Conservation (phyloP, 1,284 basidiomycete species). For the Melampsora medusae region DNA sequence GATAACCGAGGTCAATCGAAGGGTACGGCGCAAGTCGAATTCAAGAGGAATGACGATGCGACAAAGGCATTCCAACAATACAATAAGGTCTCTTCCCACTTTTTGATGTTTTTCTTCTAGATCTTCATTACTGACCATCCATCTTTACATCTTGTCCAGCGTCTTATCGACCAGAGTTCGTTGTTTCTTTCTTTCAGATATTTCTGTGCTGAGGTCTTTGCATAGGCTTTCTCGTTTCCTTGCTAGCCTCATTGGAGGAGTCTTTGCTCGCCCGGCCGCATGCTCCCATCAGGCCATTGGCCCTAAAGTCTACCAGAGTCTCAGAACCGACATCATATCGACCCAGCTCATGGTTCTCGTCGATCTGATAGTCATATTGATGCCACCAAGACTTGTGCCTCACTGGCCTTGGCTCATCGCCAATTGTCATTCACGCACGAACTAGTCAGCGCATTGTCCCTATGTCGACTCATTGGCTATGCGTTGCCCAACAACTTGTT, state of each 20-base stretch:
- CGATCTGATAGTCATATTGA: too few species aligned
- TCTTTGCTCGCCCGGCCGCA: background rate
- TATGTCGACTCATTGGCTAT: too few species aligned
- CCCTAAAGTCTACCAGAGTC: background rate
- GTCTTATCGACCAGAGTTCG: conserved; percentile 45
- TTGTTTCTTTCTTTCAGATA: conserved; percentile 21
- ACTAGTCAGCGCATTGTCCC: too few species aligned
- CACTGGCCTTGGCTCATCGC: too few species aligned
- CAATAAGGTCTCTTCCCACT: conserved; percentile 31
- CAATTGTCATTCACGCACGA: too few species aligned
- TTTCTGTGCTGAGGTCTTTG: background rate
- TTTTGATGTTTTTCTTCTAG: background rate
- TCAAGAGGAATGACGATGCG: conserved; percentile 37
- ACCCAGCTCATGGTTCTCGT: too few species aligned
- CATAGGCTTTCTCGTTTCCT: background rate
- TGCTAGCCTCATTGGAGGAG: background rate
- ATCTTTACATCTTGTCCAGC: conserved; percentile 12
- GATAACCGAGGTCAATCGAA: conserved; percentile 34
- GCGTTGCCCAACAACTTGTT: too few species aligned
- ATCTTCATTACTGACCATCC: conserved; percentile 11
- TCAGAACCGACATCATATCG: too few species aligned
- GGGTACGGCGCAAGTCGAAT: conserved; percentile 42
- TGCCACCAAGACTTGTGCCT: too few species aligned
- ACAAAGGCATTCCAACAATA: conserved; percentile 42
- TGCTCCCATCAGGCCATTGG: conserved; percentile 1